These are phyloP conservation scores for Aspergillus carlsbadensis DNA, from an alignment of 495 filamentous ascomycete species.

Conservation along the genomic window DNA sequence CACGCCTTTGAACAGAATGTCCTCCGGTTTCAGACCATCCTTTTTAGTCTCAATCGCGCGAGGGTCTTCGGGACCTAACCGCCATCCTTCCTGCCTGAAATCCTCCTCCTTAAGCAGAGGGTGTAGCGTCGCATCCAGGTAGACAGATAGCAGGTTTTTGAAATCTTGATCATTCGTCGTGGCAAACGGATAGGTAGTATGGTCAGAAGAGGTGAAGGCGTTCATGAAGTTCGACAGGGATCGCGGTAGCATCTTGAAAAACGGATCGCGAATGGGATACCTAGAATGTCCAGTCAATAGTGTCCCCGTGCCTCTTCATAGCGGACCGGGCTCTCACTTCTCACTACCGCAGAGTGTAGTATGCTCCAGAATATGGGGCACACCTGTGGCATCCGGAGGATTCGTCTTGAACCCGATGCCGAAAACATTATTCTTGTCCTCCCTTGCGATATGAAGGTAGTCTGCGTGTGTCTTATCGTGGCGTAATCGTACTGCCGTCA, in stretches of 20 bases:
- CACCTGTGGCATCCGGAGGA: conserved; percentile 91
- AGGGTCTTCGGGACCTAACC: conserved; percentile 88
- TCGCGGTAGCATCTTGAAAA: conserved; percentile 99
- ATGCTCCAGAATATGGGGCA: conserved; percentile 97
- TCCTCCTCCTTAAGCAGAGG: conserved; percentile 87
- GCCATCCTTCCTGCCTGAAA: conserved; percentile 95
- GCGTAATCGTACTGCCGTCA: conserved; percentile 83
- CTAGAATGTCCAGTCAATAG: conserved; percentile 40
- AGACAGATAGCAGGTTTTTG: conserved; percentile 92
- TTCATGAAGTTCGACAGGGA: conserved; percentile 99
- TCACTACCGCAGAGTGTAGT: conserved; percentile 96
- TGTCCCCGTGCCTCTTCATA: no score
- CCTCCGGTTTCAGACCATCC: conserved; percentile 32
- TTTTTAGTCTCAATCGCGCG: conserved; percentile 48
- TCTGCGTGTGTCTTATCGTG: conserved; percentile 95
- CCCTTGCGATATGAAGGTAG: conserved; percentile 89
- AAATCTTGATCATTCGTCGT: conserved; percentile 97
- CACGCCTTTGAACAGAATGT: conserved; percentile 93
- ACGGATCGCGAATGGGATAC: conserved; percentile 94
- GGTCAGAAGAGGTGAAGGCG: conserved; percentile 91
- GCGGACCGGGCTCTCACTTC: conserved; percentile 56
- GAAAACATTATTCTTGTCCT: conserved; percentile 99
- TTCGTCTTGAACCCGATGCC: conserved; percentile 99
- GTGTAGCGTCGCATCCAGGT: conserved; percentile 89
- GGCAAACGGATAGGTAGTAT: conserved; percentile 97